Percentiles rank a stretch among this genome's conserved stretches.
phyloP scores from a whole-genome alignment of 306 rosid genomes.

The Sophora flavescens region DNA sequence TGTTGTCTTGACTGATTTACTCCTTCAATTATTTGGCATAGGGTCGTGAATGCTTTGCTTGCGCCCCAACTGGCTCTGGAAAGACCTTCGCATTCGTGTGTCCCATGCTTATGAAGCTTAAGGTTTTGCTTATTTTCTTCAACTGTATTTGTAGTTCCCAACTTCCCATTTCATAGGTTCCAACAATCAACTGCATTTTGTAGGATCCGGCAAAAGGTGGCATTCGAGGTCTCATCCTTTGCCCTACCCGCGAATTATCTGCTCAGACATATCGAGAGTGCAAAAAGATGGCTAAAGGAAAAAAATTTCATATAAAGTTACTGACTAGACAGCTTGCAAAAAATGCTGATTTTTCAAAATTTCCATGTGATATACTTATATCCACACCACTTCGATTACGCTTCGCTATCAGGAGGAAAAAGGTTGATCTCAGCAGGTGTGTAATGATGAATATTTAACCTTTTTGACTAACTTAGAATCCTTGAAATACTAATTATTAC shows the following conservation, averaged over 20 bases:
- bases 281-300: conserved; percentile 80
- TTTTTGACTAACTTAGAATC: conserved; percentile 28
- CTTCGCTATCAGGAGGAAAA: conserved; percentile 67
- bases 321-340: conserved; percentile 70
- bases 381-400: conserved; percentile 87
- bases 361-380: conserved; percentile 81
- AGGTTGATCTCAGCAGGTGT: conserved; percentile 80
- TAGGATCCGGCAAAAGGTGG: conserved; percentile 71
- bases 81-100: conserved; percentile 91
- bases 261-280: conserved; percentile 90
- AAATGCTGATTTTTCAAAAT: conserved; percentile 75
- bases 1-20: neutral
- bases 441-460: conserved; percentile 40
- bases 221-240: conserved; percentile 83
- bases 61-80: conserved; percentile 99
- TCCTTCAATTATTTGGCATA: conserved; percentile 34
- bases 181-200: conserved; percentile 42
- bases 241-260: conserved; percentile 91
- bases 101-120: conserved; percentile 92
- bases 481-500: conserved; percentile 23
- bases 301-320: conserved; percentile 68
- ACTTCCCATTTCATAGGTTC: conserved; percentile 32
- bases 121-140: conserved; percentile 61
- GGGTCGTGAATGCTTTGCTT: conserved; percentile 97
- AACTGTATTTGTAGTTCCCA: conserved; percentile 20